Evolutionary conservation across 1,284 basidiomycete species (phyloP), one percentile per base, ranked within the genome.

Genomic region (Marasmius fiardii): DNA sequence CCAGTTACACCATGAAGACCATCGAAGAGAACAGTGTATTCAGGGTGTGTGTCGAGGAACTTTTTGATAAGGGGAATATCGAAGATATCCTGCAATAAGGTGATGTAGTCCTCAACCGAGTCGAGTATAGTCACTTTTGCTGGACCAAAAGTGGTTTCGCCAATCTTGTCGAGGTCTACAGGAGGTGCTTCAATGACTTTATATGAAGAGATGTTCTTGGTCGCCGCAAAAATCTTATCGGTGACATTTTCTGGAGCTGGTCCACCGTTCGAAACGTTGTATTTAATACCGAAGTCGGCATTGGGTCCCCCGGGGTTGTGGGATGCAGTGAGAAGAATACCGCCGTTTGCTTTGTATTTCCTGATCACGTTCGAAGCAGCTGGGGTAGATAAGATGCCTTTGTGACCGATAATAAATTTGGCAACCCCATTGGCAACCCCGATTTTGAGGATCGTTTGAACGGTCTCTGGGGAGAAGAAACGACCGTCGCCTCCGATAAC

Each of bases 261-360:
- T 0, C 96, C 97, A 61, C 96, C 96, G 67, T 99, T 99, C 45
- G 88, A 88, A 56, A 95, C 89, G 77, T 99, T 99, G 80, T 97
- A 98, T 77, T 99, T 99, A 85, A 99, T 98, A 58, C 96, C 96
- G 71, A 99, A 99, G 74, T 99, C 96, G 66, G 92, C 92, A 66
- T 98, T 84, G 26, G 97, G 96, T 44, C 96, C 96, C 60, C 96
- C 96, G 10, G 96, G 95, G 75, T 99, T 99, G 82, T 99, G 96
- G 61, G 88, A 92, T 24, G 96, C 96, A n/a, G 96, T 99, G 62
- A 99, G 82, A 49, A 99, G 82, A 74, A 99, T 99, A 63, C 96
- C 96, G 52, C 97, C 96, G 65, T 94, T 88, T 1, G 95, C 95
- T 75, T 98, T 95, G 80, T 93, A 92, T 66, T 92, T 91, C 61